Evolutionary conservation across 345 rosid species (phyloP).

Genomic region (Abelmoschus esculentus): DNA sequence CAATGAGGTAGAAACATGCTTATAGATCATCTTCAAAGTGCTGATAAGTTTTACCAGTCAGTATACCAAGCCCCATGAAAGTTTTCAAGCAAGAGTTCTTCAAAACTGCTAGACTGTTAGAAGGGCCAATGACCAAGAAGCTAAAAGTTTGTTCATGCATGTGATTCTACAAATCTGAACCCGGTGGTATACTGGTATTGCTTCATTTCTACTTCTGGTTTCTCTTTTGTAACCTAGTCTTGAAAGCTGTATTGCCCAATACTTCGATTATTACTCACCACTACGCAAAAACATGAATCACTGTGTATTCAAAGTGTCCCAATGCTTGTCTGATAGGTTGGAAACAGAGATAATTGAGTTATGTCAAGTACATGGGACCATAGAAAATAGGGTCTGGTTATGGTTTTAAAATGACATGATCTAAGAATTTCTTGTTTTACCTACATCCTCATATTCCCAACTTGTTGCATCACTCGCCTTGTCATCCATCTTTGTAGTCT

Average conservation of each 20-base stretch:
- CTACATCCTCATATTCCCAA: neutral
- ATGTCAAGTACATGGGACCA: neutral
- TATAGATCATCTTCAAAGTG: neutral
- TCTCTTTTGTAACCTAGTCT: neutral
- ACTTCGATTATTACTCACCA: neutral
- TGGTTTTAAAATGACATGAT: neutral
- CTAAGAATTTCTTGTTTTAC: neutral
- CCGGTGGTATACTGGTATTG: neutral
- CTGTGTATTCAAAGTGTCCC: neutral
- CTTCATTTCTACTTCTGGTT: neutral
- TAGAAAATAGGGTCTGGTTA: neutral
- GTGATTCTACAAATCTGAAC: neutral
- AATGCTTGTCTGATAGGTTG: neutral
- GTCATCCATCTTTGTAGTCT: neutral
- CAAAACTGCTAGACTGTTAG: too few relatives aligned
- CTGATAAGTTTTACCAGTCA: too few relatives aligned
- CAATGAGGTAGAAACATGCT: neutral
- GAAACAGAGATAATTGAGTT: neutral
- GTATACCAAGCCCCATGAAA: too few relatives aligned
- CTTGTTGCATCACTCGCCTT: neutral
- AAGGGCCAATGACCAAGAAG: neutral
- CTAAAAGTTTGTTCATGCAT: neutral
- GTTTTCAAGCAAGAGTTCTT: too few relatives aligned
- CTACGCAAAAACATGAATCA: neutral
- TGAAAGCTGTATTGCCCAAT: neutral